A percentile compares a stretch with the other conserved stretches of the same genome.
Conservation (phyloP, 768 basidiomycete genomes). For the Macrocybe gigantea region DNA sequence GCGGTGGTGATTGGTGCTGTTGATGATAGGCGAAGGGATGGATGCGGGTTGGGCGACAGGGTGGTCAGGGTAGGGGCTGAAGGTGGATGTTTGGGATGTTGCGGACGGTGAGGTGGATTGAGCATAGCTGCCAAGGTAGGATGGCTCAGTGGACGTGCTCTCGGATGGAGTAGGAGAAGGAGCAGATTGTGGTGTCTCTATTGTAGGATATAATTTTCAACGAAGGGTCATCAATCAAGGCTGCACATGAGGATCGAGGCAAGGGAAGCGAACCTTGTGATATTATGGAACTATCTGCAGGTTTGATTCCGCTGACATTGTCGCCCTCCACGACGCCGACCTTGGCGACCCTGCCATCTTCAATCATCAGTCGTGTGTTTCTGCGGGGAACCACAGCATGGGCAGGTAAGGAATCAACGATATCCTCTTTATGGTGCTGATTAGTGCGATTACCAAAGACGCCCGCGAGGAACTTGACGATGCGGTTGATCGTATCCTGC, state of each 20-base stretch:
- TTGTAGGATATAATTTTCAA: conserved; percentile 31
- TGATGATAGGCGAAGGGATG: conserved; percentile 2
- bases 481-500: conserved; percentile 93
- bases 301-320: conserved; percentile 14
- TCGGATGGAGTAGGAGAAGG: conserved; percentile 29
- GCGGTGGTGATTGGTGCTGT: conserved; percentile 9
- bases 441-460: conserved; percentile 67
- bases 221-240: conserved; percentile 1
- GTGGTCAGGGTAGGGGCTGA: neutral
- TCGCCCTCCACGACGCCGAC: conserved; percentile 33
- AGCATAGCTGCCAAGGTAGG: conserved; percentile 2
- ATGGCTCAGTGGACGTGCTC: conserved; percentile 18
- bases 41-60: neutral
- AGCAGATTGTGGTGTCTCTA: conserved; percentile 39
- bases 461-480: conserved; percentile 90
- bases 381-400: conserved; percentile 44
- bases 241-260: neutral
- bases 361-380: conserved; percentile 63
- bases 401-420: conserved; percentile 19
- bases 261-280: conserved; percentile 6
- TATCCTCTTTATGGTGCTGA: conserved; percentile 25
- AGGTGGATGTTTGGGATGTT: neutral
- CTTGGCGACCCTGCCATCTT: conserved; percentile 38
- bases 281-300: conserved; percentile 1
- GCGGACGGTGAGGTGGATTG: neutral